phyloP scores from a whole-genome alignment of 768 basidiomycete species.

The Ephemerocybe angulata region DNA sequence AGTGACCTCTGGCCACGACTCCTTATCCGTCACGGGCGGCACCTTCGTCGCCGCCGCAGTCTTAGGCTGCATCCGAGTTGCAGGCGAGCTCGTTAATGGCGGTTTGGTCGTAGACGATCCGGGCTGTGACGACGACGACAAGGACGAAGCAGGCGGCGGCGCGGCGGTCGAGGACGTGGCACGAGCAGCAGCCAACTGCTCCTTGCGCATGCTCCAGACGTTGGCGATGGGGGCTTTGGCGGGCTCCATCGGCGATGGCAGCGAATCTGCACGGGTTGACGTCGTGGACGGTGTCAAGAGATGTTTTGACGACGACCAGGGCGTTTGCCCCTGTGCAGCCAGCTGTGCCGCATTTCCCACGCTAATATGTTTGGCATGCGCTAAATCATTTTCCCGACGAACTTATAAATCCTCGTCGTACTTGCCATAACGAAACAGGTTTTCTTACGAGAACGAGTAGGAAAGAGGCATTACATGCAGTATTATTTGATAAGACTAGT shows the following conservation, averaged over 20 bases:
- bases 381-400: too few species aligned
- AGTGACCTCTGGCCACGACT: conserved; percentile 35
- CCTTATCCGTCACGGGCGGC: conserved; percentile 12
- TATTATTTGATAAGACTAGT: too few species aligned
- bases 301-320: conserved; percentile 11
- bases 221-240: conserved; percentile 16
- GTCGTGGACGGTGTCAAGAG: conserved; percentile 11
- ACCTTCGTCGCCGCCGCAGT: conserved; percentile 17
- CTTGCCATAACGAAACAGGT: too few species aligned
- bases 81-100: background rate
- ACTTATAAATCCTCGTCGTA: too few species aligned
- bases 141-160: conserved; percentile 1
- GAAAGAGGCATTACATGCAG: too few species aligned
- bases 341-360: background rate
- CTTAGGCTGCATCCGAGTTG: background rate
- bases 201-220: conserved; percentile 24
- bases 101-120: conserved; percentile 1
- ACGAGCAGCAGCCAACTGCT: conserved; percentile 24
- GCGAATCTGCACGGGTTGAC: background rate
- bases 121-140: conserved; percentile 2
- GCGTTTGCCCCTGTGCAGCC: background rate
- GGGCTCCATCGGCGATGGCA: conserved; percentile 1
- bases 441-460: too few species aligned
- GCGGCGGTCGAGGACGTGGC: conserved; percentile 10
- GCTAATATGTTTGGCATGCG: background rate